These are phyloP conservation scores for Saccharomycopsis crataegensis DNA, from an alignment of 1,139 yeast genomes.

Conservation along the genomic window DNA sequence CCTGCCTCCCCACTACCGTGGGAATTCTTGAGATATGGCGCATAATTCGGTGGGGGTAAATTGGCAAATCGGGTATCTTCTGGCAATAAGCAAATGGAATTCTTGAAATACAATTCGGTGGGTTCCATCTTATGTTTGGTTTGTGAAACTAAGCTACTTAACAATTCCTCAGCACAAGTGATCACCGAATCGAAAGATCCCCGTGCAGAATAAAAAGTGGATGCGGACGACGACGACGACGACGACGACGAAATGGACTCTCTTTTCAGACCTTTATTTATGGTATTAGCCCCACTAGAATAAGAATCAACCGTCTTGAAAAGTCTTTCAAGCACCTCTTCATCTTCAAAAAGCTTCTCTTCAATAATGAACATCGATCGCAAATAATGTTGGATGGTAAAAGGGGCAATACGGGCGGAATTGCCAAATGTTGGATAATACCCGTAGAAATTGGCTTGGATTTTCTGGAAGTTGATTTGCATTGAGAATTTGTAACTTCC, in stretches of 20 bases:
- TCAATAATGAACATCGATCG: conserved; percentile 1
- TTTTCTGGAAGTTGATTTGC: background rate
- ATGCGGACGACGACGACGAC: background rate
- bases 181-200: too few relatives aligned
- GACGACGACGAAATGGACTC: background rate
- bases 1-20: too few relatives aligned
- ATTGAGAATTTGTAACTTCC: background rate
- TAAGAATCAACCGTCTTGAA: background rate
- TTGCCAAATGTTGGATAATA: conserved; percentile 8
- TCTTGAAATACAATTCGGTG: background rate
- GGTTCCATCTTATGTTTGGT: background rate
- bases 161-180: background rate
- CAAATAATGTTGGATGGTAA: conserved; percentile 8
- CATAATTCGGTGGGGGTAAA: conserved; percentile 10
- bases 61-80: background rate
- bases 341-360: background rate
- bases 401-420: background rate
- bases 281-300: background rate
- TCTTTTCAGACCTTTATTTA: background rate
- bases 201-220: background rate
- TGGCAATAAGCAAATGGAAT: background rate
- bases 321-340: background rate
- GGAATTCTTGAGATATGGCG: too few relatives aligned
- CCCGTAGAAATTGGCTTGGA: background rate
- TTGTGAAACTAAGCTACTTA: background rate